A percentile compares a stretch with the other conserved stretches of the same genome.
phyloP scores from a whole-genome alignment of 2,329 filamentous ascomycete genomes.

The Ampelomyces quisqualis region DNA sequence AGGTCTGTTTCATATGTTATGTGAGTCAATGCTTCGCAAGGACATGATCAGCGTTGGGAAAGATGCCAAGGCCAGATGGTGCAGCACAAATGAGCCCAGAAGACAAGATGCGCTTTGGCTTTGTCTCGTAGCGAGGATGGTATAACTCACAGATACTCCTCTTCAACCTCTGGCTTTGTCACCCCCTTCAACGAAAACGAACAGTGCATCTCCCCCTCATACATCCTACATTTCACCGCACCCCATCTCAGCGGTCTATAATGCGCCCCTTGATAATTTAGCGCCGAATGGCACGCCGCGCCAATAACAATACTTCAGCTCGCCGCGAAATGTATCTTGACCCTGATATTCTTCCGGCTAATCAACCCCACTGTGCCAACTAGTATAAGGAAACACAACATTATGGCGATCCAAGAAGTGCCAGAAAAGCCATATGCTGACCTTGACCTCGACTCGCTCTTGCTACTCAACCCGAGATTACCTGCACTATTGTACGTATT shows the following conservation, averaged over 20 bases:
- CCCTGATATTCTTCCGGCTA: constrained; percentile 68
- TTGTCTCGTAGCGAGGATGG: too few relatives aligned
- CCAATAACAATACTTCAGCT: constrained; percentile 10
- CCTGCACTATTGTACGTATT: constrained; percentile 12
- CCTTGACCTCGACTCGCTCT: constrained; percentile 2
- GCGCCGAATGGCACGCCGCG: constrained; percentile 23
- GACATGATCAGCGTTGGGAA: too few relatives aligned
- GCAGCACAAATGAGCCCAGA: too few relatives aligned
- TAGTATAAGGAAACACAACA: constrained; percentile 39
- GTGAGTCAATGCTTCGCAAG: too few relatives aligned
- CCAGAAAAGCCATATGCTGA: constrained; percentile 6
- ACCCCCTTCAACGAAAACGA: constrained; percentile 2
- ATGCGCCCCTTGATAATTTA: constrained; percentile 9
- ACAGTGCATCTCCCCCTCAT: constrained; percentile 7
- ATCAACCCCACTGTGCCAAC: constrained; percentile 44
- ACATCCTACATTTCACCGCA: constrained; percentile 4
- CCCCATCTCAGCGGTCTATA: constrained; percentile 26
- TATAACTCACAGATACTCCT: constrained; percentile 5
- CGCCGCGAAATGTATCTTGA: constrained; percentile 73
- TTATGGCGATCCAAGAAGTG: constrained; percentile 3
- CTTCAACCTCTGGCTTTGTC: constrained; percentile 2
- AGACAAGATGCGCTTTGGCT: too few relatives aligned
- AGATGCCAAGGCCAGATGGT: too few relatives aligned
- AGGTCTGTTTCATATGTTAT: too few relatives aligned
- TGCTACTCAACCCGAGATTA: background rate